Evolutionary conservation across 495 filamentous ascomycete species (phyloP), one percentile per base, ranked within the genome.

Genomic region (Aspergillus campestris): DNA sequence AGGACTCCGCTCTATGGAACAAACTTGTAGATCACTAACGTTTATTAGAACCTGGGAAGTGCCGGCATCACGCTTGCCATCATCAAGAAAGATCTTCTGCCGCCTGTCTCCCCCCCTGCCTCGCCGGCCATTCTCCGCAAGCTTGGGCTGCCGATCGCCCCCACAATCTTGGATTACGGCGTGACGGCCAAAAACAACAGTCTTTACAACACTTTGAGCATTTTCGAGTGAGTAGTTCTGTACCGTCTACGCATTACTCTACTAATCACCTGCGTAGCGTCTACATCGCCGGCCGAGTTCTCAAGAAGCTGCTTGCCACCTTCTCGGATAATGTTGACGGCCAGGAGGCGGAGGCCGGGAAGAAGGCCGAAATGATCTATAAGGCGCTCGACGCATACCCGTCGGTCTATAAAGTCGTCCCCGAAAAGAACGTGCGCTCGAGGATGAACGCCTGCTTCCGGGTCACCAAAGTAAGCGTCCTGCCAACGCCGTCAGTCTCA

Each of bases 361-460:
- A 62, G 75, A 73, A 96, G 73, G 81, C 89, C 0, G 51, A 75
- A 15, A 57, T 84, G 30, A 73, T 96, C 43, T 96, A 96, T 58
- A 70, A 64, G 0, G 78, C 77, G 3, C 70, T 95, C 33, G 89
- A 92, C 49, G 75, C 71, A n/a, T 71, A 84, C 58, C 78, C 82
- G 0, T 60, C 77, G 0, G 69, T 80, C 18, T 94, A 89, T 65
- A 67, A 64, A 34, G 75, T 94, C 14, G 84, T 95, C 5, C 83
- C 86, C 0, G 74, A 82, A 48, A 84, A 82, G 66, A 67, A 64
- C 38, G 81, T 78, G 7, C 80, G 90, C 36, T 89, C 84, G 46
- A 69, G 87, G 34, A 95, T 95, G 87, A 95, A 96, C 63, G 81
- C 95, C 38, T 95, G 89, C 70, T 92, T 92, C 71, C 73, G 89